A percentile compares a stretch with the other conserved stretches of the same genome.
Conservation (phyloP, 768 basidiomycete genomes). For the Hydnomerulius pinastri region DNA sequence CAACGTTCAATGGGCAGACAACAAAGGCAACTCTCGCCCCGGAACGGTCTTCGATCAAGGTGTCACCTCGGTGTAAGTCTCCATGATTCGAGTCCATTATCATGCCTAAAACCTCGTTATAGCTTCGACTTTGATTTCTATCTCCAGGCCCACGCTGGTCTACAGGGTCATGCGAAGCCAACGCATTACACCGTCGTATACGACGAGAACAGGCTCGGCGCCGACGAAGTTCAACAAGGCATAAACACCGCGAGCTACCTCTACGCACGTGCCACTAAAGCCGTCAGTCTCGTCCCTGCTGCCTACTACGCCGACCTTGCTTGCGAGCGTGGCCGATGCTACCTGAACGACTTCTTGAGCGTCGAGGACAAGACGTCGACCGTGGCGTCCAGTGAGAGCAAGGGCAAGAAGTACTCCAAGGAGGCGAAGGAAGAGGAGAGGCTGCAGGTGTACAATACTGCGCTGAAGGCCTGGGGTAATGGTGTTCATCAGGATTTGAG, state of each 20-base stretch:
- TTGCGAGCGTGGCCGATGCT: conserved; percentile 77
- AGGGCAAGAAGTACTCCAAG: conserved; percentile 38
- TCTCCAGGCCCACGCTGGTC: conserved; percentile 72
- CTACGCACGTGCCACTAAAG: conserved; percentile 82
- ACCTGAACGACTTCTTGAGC: conserved; percentile 70
- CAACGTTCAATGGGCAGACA: conserved; percentile 47
- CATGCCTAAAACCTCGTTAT: neutral
- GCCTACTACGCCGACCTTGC: conserved; percentile 85
- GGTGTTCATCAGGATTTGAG: conserved; percentile 59
- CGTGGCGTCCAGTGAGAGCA: conserved; percentile 28
- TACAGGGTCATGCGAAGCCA: conserved; percentile 69
- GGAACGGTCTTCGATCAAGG: conserved; percentile 84
- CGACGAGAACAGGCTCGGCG: conserved; percentile 69
- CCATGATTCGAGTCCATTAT: conserved; percentile 7
- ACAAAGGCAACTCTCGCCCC: conserved; percentile 75
- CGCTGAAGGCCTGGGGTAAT: conserved; percentile 46
- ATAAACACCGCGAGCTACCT: conserved; percentile 70
- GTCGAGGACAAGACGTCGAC: conserved; percentile 50
- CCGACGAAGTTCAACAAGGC: conserved; percentile 75
- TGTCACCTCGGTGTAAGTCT: conserved; percentile 60
- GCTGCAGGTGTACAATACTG: conserved; percentile 19
- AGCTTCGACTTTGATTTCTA: conserved; percentile 70
- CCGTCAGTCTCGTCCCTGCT: conserved; percentile 78
- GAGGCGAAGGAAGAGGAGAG: conserved; percentile 31
- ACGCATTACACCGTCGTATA: conserved; percentile 83